Percentiles rank a stretch among this genome's conserved stretches.
Evolutionary conservation across 306 rosid genomes (phyloP).

Genomic region (Cyamopsis tetragonoloba): DNA sequence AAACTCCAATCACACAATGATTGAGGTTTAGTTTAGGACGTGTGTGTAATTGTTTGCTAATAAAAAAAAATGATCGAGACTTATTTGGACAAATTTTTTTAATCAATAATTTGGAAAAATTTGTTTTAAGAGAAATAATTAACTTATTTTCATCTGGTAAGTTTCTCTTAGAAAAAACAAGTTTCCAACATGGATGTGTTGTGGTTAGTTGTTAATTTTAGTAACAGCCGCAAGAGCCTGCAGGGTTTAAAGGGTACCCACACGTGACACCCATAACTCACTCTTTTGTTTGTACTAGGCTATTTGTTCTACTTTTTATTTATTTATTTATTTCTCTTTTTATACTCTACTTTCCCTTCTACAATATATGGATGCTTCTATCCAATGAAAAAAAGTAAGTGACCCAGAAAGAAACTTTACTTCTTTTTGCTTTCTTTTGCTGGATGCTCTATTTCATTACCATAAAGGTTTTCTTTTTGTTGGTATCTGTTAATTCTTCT

Average conservation of each 20-base stretch:
- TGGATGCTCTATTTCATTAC: neutral
- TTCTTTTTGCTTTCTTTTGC: neutral
- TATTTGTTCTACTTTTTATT: neutral
- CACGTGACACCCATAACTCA: constrained; percentile 17
- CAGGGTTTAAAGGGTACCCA: neutral
- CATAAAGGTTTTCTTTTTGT: neutral
- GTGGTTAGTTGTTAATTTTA: neutral
- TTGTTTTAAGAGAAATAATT: too few relatives aligned
- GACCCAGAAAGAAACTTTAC: constrained; percentile 5
- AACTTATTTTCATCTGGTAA: too few relatives aligned
- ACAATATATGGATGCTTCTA: neutral
- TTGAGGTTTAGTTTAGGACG: too few relatives aligned
- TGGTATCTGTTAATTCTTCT: too few relatives aligned
- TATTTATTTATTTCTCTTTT: too few relatives aligned
- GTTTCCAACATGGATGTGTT: too few relatives aligned
- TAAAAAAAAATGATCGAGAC: too few relatives aligned
- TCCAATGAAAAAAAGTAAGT: neutral
- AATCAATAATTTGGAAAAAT: too few relatives aligned
- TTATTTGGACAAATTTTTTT: too few relatives aligned
- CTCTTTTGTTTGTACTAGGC: neutral
- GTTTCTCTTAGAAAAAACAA: too few relatives aligned
- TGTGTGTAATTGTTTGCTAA: too few relatives aligned
- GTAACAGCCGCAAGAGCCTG: neutral
- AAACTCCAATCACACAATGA: too few relatives aligned
- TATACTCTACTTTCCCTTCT: neutral